Base-by-base conservation (phyloP, 129 eudicot species). In the Flaveria sonorensis region DNA sequence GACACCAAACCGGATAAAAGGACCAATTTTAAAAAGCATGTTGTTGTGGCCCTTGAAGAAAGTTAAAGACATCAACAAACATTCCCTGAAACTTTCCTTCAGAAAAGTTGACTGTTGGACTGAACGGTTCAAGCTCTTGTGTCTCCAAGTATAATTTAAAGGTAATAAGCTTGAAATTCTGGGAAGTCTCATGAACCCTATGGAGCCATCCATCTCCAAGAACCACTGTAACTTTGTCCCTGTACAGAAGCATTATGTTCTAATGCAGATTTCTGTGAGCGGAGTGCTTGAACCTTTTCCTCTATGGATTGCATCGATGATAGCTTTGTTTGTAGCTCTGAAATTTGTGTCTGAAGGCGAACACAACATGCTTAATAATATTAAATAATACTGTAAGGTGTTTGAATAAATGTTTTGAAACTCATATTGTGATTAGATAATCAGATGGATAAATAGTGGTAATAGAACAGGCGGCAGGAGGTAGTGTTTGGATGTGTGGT, bases 201-300 rank as follows among this genome's bases (percentile, higher is more conserved):
- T 42, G 87, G 87, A 76, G 87, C 74, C 71, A 90, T 82, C 93
- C 92, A 87, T 72, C 88, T 87, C 95, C 96, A 94, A 85, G 88
- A 83, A 15, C 92, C 91, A 55, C 92, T 85, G 43, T 92, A 85
- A 60, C 83, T 82, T 78, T 89, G 97, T 61, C 72, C 83, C 84
- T 83, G 85, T 59, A 56, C 81, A 70, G 89, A 26, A 32, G 86
- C 36, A 75, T 78, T 79, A 70, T 26, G 77, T 81, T 91, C 96
- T 79, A 84, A 79, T 70, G 82, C 90, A 43, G 91, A 88, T 68
- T 90, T 95, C 82, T 91, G 88, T 62, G 70, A 78, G 72, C 96
- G 84, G 26, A 95, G 96, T 61, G 69, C 81, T 74, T 87, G 79
- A 74, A 95, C 96, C 76, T 95, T 92, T 57, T 87, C 85, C 74